A percentile compares a stretch with the other conserved stretches of the same genome.
Conservation (phyloP, 1,284 basidiomycete genomes). For the Phlebopus sp. region DNA sequence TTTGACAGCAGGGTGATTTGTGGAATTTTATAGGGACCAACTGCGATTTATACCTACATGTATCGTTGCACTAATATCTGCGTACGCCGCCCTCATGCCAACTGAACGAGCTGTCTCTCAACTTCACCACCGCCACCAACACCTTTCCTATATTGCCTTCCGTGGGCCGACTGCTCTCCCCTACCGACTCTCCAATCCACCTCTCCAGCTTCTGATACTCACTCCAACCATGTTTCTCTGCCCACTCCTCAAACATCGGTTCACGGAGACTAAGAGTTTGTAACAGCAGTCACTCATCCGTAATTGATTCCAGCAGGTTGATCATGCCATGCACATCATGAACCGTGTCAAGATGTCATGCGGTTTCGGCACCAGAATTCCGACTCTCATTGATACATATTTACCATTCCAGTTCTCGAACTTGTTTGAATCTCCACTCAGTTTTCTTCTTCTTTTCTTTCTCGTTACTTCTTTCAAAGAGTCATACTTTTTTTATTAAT, state of each 20-base stretch:
- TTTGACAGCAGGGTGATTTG: slow-evolving; percentile 13
- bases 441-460: no score
- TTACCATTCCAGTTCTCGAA: no score
- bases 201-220: slow-evolving; percentile 55
- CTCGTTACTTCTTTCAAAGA: no score
- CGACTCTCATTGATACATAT: no score
- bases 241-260: slow-evolving; percentile 49
- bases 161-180: slow-evolving; percentile 49
- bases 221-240: slow-evolving; percentile 33
- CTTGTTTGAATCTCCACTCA: no score
- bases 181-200: slow-evolving; percentile 74
- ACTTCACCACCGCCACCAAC: slow-evolving; percentile 28
- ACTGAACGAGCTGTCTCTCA: slow-evolving; percentile 23
- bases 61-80: background rate
- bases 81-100: background rate
- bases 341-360: no score
- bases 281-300: no score
- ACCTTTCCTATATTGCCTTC: slow-evolving; percentile 35
- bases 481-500: no score
- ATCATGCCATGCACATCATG: no score
- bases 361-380: no score
- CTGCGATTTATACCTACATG: no score
- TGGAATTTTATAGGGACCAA: background rate
- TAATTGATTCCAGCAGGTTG: no score
- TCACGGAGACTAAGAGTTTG: slow-evolving; percentile 59